A percentile compares a stretch with the other conserved stretches of the same genome.
Evolutionary conservation across 2,329 filamentous ascomycete genomes (phyloP).

Genomic region (Celoporthe dispersa): DNA sequence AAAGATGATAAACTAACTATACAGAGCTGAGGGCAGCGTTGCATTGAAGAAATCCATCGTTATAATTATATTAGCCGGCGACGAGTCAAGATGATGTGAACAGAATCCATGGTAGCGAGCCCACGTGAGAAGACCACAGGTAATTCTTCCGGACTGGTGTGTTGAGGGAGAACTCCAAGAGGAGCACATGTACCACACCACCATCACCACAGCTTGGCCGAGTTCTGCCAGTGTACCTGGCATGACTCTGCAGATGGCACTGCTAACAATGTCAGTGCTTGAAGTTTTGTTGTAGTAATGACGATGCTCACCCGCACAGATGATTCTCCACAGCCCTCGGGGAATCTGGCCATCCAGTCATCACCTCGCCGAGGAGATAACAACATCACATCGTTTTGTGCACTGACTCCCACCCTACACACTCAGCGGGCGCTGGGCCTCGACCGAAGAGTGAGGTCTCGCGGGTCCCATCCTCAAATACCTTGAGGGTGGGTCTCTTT

Average conservation of each 20-base stretch:
- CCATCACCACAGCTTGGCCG: background rate
- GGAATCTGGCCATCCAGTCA: background rate
- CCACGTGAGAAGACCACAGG: background rate
- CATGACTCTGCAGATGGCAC: background rate
- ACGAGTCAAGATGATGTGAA: background rate
- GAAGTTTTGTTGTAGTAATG: background rate
- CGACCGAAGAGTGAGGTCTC: slow-evolving; percentile 12
- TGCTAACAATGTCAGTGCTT: background rate
- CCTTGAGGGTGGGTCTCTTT: slow-evolving; percentile 19
- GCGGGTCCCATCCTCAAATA: slow-evolving; percentile 24
- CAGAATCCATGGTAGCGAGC: background rate
- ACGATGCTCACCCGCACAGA: slow-evolving; percentile 1
- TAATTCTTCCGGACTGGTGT: background rate
- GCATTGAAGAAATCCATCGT: background rate
- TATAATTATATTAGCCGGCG: background rate
- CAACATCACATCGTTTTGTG: background rate
- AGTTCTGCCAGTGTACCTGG: background rate
- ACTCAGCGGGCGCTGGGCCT: slow-evolving; percentile 7
- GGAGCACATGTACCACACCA: background rate
- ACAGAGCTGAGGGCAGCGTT: background rate
- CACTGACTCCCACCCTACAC: background rate
- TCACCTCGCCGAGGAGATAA: background rate
- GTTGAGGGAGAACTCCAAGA: background rate
- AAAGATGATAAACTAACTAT: background rate
- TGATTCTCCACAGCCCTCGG: background rate